These are phyloP conservation scores for Cyberlindnera lachancei DNA, from an alignment of 805 yeast genomes.

Conservation along the genomic window DNA sequence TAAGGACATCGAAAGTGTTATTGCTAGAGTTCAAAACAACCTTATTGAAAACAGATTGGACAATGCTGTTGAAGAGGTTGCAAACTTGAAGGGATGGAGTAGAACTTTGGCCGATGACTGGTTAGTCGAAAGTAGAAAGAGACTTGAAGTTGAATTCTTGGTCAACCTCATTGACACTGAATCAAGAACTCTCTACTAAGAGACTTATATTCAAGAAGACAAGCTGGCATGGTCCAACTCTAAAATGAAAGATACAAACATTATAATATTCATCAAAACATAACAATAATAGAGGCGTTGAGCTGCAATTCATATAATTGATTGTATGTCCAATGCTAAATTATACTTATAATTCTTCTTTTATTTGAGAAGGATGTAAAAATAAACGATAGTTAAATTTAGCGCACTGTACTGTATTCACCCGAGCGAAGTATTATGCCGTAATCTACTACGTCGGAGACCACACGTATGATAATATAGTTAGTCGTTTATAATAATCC, in stretches of 20 bases:
- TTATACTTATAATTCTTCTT: no score
- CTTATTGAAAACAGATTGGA: constrained; percentile 71
- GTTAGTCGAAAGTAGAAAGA: constrained; percentile 83
- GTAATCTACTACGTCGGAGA: no score
- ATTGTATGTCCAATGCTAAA: no score
- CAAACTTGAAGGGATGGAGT: constrained; percentile 87
- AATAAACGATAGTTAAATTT: no score
- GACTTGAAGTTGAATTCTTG: constrained; percentile 81
- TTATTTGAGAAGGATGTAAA: no score
- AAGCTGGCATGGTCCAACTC: no score
- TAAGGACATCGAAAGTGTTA: constrained; percentile 79
- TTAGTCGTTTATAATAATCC: no score
- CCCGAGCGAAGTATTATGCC: no score
- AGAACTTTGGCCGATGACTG: constrained; percentile 86
- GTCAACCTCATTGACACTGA: constrained; percentile 63
- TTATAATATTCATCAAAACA: background rate
- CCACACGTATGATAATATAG: no score
- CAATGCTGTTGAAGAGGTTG: constrained; percentile 87
- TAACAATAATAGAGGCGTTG: no score
- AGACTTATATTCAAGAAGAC: background rate
- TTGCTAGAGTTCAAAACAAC: constrained; percentile 76
- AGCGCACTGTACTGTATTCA: no score
- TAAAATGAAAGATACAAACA: background rate
- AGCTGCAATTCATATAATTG: no score
- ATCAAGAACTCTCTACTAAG: constrained; percentile 37